Evolutionary conservation across 257 asterid species (phyloP), one percentile per base, ranked within the genome.

Genomic region (Voacanga thouarsii): DNA sequence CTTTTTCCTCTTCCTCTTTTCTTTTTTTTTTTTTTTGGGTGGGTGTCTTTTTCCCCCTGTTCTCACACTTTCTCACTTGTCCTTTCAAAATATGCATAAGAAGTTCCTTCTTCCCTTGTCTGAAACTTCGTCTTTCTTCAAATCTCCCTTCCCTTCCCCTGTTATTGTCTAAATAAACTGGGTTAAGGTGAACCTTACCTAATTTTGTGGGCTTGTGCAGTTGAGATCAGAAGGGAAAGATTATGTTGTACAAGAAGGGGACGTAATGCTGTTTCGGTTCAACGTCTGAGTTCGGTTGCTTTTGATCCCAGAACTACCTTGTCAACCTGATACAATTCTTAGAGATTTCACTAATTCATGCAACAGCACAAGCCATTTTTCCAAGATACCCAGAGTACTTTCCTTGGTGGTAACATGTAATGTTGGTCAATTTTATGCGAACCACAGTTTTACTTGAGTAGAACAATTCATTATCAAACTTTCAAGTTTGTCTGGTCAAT

Each of bases 161-260:
- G 3, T 39, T 16, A 3, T 45, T 49, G 3, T 30, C 47, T 33
- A 75, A 75, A 44, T 21, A 19, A 63, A 21, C 21, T 66, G 11
- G 44, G 49, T 19, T 65, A 39, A 37, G 7, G 56, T 26, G 19
- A 67, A 51, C 12, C 37, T n/a, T 15, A 11, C 14, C 24, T 53
- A 26, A 15, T 24, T 50, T 64, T 78, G 30, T 56, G 51, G 8
- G 14, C 57, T 72, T 45, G 19, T 87, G 93, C 97, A 96, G 99
- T 87, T 96, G 89, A 92, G 97, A 83, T 89, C 90, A 57, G 99
- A 95, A 82, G 99, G 99, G 43, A 95, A 93, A 88, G 99, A 95
- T 39, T 95, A 95, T 61, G 77, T 92, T 57, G 99, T 95, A 65
- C 87, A 86, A 89, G 99, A 95, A 90, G 99, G 99, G 72, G 99